These are phyloP conservation scores for Boechera retrofracta DNA, from an alignment of 345 rosid genomes.

Conservation along the genomic window DNA sequence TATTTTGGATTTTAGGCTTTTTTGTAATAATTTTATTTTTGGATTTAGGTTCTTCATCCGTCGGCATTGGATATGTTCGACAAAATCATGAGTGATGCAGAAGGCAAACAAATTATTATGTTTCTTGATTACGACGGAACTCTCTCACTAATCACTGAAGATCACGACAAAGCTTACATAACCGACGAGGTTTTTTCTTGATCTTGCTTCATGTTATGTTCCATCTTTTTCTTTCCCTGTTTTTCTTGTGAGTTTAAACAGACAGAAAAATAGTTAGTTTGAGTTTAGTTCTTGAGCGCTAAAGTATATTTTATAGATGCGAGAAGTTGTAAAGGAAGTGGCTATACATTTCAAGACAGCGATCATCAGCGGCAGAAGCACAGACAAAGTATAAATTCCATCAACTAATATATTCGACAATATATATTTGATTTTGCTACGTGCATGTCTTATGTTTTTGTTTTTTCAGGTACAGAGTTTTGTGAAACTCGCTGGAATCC, in stretches of 20 bases:
- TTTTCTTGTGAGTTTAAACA: background rate
- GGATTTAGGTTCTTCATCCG: constrained; percentile 50
- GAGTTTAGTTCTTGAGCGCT: background rate
- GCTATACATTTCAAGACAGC: constrained; percentile 80
- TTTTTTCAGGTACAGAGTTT: constrained; percentile 57
- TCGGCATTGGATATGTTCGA: constrained; percentile 79
- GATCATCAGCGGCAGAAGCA: constrained; percentile 85
- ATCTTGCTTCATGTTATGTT: background rate
- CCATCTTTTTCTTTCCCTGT: background rate
- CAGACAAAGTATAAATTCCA: constrained; percentile 62
- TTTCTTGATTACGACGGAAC: constrained; percentile 95
- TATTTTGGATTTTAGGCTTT: background rate
- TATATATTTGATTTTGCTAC: background rate
- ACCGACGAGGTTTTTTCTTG: constrained; percentile 59
- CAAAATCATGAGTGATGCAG: constrained; percentile 58
- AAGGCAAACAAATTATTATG: constrained; percentile 80
- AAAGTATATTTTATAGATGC: constrained; percentile 55
- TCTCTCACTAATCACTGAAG: constrained; percentile 81
- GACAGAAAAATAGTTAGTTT: background rate
- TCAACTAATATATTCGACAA: background rate
- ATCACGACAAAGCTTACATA: constrained; percentile 89
- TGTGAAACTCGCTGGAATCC: constrained; percentile 69
- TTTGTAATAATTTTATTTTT: background rate
- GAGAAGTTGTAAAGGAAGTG: constrained; percentile 68
- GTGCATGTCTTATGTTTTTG: background rate